Evolutionary conservation across 768 basidiomycete genomes (phyloP).

Genomic region (Agrocybe chaxingu): DNA sequence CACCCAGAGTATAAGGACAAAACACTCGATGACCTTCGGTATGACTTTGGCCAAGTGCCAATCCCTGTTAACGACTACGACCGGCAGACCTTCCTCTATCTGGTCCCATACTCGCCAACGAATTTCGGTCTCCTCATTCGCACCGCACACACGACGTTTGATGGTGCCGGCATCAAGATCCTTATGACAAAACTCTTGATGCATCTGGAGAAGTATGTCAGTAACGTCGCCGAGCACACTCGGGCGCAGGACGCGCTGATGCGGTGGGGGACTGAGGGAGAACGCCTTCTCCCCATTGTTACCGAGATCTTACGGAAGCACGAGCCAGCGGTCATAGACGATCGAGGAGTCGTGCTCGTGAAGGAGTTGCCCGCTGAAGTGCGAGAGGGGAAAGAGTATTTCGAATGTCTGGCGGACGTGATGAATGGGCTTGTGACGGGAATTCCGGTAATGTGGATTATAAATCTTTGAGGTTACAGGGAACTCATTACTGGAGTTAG

Average conservation of each 20-base stretch:
- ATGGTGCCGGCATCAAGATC: conserved; percentile 15
- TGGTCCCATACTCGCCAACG: conserved; percentile 12
- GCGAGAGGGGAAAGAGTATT: conserved; percentile 13
- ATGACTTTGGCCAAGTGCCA: conserved; percentile 15
- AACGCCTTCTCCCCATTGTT: conserved; percentile 9
- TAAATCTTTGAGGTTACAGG: neutral
- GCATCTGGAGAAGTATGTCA: conserved; percentile 11
- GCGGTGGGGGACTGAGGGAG: conserved; percentile 10
- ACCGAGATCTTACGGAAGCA: conserved; percentile 13
- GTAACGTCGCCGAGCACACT: conserved; percentile 2
- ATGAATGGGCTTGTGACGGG: conserved; percentile 12
- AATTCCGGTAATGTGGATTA: conserved; percentile 6
- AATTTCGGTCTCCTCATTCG: conserved; percentile 16
- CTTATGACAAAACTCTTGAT: conserved; percentile 12
- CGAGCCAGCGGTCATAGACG: conserved; percentile 10
- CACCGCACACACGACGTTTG: conserved; percentile 16
- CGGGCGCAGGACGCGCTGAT: conserved; percentile 3
- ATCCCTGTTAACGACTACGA: conserved; percentile 15
- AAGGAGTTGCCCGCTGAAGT: conserved; percentile 9
- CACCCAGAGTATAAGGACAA: conserved; percentile 5
- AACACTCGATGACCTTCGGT: conserved; percentile 16
- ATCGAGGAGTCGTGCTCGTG: conserved; percentile 1
- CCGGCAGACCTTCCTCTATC: conserved; percentile 16
- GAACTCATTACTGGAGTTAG: neutral
- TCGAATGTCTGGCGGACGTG: conserved; percentile 10